phyloP scores from a whole-genome alignment of 2,329 filamentous ascomycete genomes.

The Cladosporium austrohemisphaericum region DNA sequence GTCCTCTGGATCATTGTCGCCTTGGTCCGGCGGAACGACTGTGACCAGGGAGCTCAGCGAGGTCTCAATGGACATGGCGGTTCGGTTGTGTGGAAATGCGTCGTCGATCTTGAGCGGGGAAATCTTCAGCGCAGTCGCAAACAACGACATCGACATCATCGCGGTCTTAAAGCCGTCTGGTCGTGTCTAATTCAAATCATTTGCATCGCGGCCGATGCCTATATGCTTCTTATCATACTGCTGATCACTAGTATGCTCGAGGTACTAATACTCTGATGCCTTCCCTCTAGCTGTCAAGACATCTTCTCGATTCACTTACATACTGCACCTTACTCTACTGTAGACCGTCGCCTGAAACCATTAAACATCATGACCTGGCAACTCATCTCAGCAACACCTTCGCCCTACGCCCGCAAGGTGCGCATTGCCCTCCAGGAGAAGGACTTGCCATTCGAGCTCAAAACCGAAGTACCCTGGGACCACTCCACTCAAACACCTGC shows the following conservation, averaged over 20 bases:
- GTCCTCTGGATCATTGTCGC: constrained; percentile 28
- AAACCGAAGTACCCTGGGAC: constrained; percentile 44
- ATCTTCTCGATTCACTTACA: not conserved
- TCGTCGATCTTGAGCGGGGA: constrained; percentile 6
- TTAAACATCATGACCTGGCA: constrained; percentile 22
- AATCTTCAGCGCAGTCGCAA: not conserved
- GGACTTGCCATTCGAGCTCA: constrained; percentile 37
- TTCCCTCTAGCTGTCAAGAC: too few relatives aligned
- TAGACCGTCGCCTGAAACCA: too few relatives aligned
- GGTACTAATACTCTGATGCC: too few relatives aligned
- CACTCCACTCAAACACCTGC: constrained; percentile 36
- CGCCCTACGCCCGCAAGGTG: constrained; percentile 41
- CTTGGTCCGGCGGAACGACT: constrained; percentile 22
- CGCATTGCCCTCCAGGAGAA: constrained; percentile 40
- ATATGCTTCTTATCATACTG: too few relatives aligned
- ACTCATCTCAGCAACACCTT: constrained; percentile 36
- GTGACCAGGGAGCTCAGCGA: constrained; percentile 28
- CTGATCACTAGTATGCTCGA: too few relatives aligned
- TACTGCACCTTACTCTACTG: not conserved
- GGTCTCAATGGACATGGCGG: not conserved
- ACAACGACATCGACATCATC: constrained; percentile 1
- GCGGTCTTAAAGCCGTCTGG: not conserved
- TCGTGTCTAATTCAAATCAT: not conserved
- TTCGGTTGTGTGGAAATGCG: not conserved
- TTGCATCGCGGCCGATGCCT: not conserved